Evolutionary conservation across 2,329 filamentous ascomycete species (phyloP), one percentile per base, ranked within the genome.

Genomic region (Geosmithia morbida): DNA sequence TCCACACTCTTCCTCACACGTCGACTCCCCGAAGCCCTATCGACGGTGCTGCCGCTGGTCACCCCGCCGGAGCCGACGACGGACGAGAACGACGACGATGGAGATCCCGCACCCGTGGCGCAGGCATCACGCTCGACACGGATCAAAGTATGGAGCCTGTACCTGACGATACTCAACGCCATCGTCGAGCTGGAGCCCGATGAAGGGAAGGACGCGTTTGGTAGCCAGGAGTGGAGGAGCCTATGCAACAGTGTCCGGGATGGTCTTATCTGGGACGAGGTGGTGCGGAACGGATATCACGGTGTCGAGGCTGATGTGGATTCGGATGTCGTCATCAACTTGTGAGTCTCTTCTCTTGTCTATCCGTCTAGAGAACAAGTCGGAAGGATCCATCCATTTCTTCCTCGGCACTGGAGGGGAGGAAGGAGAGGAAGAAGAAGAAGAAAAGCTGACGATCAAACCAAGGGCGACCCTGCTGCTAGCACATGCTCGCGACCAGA

Each of bases 111-210:
- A 26, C 87, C 88, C 4, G 80, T 96, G 47, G 83, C 86, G 47
- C 78, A 75, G 52, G 87, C 87, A 47, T 89, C 85, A 41, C 79
- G 84, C 54, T 85, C 82, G 30, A 92, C 87, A 49, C 75, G 89
- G 53, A 84, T 95, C 63, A 98, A 97, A 66, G 84, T 97, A 52
- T 98, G 92, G 92, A 95, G 88, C 63, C 74, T 98, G 57, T 98
- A 97, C 62, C 75, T 97, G 53, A 95, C 89, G 17, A 83, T 96
- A 46, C 72, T 97, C 52, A 95, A 96, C 67, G 85, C 87, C 40
- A 84, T 96, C 52, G 72, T 94, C 37, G 90, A 97, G 58, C 72
- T 97, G 59, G 87, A 88, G 48, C 74, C 85, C 2, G 87, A 95
- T 54, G 89, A 96, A 63, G 92, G 90, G 45, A 95, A 92, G 68